phyloP scores from a whole-genome alignment of 2,329 filamentous ascomycete species.

The Eurotiales sp. region DNA sequence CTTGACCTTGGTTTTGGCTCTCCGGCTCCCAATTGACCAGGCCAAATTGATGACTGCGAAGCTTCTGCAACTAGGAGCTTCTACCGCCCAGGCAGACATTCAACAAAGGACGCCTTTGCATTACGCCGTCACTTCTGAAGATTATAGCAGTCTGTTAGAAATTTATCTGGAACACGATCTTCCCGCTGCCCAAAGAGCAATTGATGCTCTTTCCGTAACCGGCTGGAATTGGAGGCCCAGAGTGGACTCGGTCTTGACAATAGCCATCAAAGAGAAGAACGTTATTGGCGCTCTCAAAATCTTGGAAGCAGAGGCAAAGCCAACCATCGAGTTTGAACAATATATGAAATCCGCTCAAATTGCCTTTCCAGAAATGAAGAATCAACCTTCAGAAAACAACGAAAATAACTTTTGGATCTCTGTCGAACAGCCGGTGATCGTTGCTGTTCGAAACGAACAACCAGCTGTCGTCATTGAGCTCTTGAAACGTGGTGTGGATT shows the following conservation, averaged over 20 bases:
- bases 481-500: constrained; percentile 61
- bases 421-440: constrained; percentile 63
- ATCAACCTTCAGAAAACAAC: constrained; percentile 48
- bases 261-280: constrained; percentile 56
- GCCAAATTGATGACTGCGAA: constrained; percentile 62
- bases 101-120: constrained; percentile 64
- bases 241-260: constrained; percentile 50
- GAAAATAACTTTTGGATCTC: constrained; percentile 45
- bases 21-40: constrained; percentile 60
- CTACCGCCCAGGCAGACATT: constrained; percentile 67
- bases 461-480: constrained; percentile 55
- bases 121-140: constrained; percentile 54
- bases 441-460: constrained; percentile 54
- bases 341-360: constrained; percentile 28
- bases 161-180: constrained; percentile 53
- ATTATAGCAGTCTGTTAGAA: constrained; percentile 42
- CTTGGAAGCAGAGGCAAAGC: constrained; percentile 59
- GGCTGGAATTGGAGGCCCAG: constrained; percentile 29
- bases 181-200: constrained; percentile 57
- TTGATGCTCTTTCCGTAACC: constrained; percentile 60
- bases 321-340: constrained; percentile 56
- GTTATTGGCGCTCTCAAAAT: constrained; percentile 51
- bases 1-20: constrained; percentile 65
- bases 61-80: constrained; percentile 67
- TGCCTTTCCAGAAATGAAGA: constrained; percentile 14